Evolutionary conservation across 495 filamentous ascomycete genomes (phyloP).

Genomic region (Achaetomiella virescens): DNA sequence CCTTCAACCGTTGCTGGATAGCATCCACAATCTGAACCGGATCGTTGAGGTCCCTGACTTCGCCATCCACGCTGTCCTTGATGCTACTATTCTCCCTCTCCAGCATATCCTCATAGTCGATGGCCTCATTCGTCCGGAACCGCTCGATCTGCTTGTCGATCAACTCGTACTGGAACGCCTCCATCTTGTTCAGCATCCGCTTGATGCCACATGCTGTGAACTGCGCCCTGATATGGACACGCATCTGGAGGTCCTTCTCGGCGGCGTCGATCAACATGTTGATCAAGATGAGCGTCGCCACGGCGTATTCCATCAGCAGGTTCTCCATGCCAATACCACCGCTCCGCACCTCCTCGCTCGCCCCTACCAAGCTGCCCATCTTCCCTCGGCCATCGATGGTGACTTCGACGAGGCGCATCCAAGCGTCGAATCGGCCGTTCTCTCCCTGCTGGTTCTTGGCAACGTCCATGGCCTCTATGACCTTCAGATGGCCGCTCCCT

Average conservation of each 20-base stretch:
- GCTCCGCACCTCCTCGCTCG: constrained; percentile 93
- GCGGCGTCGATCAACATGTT: constrained; percentile 95
- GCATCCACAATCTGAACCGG: constrained; percentile 89
- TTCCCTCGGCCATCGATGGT: constrained; percentile 95
- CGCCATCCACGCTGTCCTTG: constrained; percentile 83
- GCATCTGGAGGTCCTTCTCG: constrained; percentile 79
- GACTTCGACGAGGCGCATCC: constrained; percentile 98
- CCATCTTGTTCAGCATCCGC: constrained; percentile 93
- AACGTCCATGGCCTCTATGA: constrained; percentile 86
- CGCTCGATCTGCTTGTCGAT: constrained; percentile 98
- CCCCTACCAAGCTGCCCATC: constrained; percentile 95
- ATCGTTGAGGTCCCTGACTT: constrained; percentile 91
- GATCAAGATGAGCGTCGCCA: constrained; percentile 88
- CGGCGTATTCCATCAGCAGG: constrained; percentile 96
- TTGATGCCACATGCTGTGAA: constrained; percentile 95
- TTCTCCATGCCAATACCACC: constrained; percentile 99
- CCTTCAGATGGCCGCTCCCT: constrained; percentile 89
- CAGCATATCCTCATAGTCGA: constrained; percentile 95
- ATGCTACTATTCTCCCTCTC: constrained; percentile 86
- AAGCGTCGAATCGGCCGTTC: constrained; percentile 94
- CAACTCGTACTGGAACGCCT: constrained; percentile 94
- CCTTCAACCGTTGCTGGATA: constrained; percentile 79
- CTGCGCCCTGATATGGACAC: constrained; percentile 91
- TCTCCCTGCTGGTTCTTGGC: constrained; percentile 86
- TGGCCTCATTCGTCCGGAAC: constrained; percentile 88